Evolutionary conservation across 2,329 filamentous ascomycete species (phyloP), one percentile per base, ranked within the genome.

Genomic region (Fusarium proliferatum): DNA sequence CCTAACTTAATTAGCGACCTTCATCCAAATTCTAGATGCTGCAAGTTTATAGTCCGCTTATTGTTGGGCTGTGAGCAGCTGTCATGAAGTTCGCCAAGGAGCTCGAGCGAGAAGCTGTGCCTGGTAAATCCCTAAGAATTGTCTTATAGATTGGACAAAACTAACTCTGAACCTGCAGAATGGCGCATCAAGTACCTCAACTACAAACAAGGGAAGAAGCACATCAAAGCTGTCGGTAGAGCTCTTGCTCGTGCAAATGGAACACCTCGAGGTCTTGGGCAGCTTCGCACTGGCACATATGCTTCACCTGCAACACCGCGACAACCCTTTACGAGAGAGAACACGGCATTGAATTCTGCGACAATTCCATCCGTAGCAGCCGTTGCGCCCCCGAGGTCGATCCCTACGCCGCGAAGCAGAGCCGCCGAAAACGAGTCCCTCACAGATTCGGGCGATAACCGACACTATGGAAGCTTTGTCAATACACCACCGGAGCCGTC

Each of bases 191-290:
- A 97, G 83, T 98, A 98, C 82, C 88, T 98, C 77, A 91, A 98
- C 83, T 98, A 98, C 87, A 97, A 97, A 88, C 91, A 91, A 64
- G 96, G 95, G 69, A 98, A 98, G 85, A 98, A 98, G 85, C 92
- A 95, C 80, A 88, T 98, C 82, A 98, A 98, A 83, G 91, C 91
- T 64, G 91, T 98, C 59, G 84, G 88, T 30, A 89, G 92, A 70
- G 94, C 94, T 67, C 88, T 96, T 70, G 87, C 89, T 85, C 83
- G 90, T 85, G 82, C 89, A 80, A 85, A 88, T 68, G 82, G 85
- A 66, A 88, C 89, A 1, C 88, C 90, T 15, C 76, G 76, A 41
- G 80, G 83, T 28, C 68, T 80, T 26, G 79, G 79, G 23, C 80
- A 80, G 19, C 81, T 78, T 56, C 78, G 79, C 39, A 80, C 80